Evolutionary conservation across 805 yeast species (phyloP).

Genomic region (Zygosaccharomyces gambellarensis): DNA sequence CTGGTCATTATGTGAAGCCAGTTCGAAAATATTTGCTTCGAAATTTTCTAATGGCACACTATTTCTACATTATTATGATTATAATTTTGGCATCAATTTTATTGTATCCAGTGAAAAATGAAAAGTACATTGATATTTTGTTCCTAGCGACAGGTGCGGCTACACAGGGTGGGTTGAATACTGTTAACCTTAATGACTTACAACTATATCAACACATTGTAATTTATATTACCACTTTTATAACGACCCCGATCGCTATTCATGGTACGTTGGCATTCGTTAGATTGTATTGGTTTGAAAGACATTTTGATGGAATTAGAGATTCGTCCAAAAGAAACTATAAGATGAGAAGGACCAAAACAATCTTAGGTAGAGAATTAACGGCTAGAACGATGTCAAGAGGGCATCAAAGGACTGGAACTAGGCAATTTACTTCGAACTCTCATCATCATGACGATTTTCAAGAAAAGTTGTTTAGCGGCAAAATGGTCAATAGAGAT

Average conservation of each 20-base stretch:
- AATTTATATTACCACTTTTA: slow-evolving; percentile 54
- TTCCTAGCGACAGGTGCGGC: slow-evolving; percentile 71
- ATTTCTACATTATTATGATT: slow-evolving; percentile 60
- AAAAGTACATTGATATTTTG: slow-evolving; percentile 68
- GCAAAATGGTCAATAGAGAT: slow-evolving; percentile 33
- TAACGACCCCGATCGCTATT: slow-evolving; percentile 85
- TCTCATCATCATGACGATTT: slow-evolving; percentile 20
- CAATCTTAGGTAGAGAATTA: slow-evolving; percentile 32
- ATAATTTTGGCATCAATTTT: slow-evolving; percentile 66
- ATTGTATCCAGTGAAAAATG: slow-evolving; percentile 67
- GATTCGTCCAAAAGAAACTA: slow-evolving; percentile 71
- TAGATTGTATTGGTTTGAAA: slow-evolving; percentile 84
- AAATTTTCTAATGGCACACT: slow-evolving; percentile 56
- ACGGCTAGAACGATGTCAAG: slow-evolving; percentile 25
- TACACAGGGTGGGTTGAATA: slow-evolving; percentile 90
- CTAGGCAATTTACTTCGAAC: slow-evolving; percentile 4
- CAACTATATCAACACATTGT: slow-evolving; percentile 75
- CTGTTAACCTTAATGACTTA: slow-evolving; percentile 62
- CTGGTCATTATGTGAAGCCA: slow-evolving; percentile 34
- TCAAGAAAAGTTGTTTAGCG: slow-evolving; percentile 35
- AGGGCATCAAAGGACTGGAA: slow-evolving; percentile 9
- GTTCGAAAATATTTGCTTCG: slow-evolving; percentile 39
- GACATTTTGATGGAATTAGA: slow-evolving; percentile 77
- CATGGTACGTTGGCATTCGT: slow-evolving; percentile 73
- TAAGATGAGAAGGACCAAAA: slow-evolving; percentile 67